Evolutionary conservation across 257 asterid species (phyloP), one percentile per base, ranked within the genome.

Genomic region (Euphrasia confusa): DNA sequence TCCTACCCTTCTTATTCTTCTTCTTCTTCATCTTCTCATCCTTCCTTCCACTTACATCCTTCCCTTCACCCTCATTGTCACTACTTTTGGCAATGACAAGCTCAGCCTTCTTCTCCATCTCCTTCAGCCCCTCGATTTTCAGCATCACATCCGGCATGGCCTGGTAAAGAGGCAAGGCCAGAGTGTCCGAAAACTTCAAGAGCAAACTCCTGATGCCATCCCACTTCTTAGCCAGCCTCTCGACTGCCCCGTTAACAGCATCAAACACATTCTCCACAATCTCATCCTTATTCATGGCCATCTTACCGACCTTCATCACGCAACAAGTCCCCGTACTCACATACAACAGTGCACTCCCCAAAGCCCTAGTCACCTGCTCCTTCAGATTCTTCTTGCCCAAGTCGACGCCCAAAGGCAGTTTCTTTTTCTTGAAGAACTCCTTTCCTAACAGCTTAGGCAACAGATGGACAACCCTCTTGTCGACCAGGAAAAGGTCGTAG

Each of bases 151-250:
- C 95, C 1, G 96, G 99, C 84, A 92, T 53, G 0, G 88, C 88
- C 77, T 89, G 96, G 53, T 89, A 92, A 64, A 89, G 5, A 0
- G 99, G 96, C 85, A 92, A 71, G 0, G 96, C 93, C 18, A 87
- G 60, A 0, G 99, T 89, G 68, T 82, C 95, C 0, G 64, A 71
- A 13, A 89, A 78, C 69, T 85, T 89, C 86, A 92, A 79, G 54
- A 84, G 89, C 81, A 89, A 63, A 76, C 96, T 86, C 87, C 99
- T 89, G 54, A 89, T 76, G 63, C 91, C 99, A 71, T 71, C 86
- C 99, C 99, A 89, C 63, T 80, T 80, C 70, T 77, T 86, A 0
- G 89, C 88, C 56, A 86, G 86, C 76, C 59, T 63, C 65, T 76
- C 75, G 5, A 79, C 82, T 3, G 76, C 87, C 1, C 88, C 84